Evolutionary conservation across 139 green algal genomes (phyloP), one percentile per base, ranked within the genome.

Genomic region (Coelastrella sp.): DNA sequence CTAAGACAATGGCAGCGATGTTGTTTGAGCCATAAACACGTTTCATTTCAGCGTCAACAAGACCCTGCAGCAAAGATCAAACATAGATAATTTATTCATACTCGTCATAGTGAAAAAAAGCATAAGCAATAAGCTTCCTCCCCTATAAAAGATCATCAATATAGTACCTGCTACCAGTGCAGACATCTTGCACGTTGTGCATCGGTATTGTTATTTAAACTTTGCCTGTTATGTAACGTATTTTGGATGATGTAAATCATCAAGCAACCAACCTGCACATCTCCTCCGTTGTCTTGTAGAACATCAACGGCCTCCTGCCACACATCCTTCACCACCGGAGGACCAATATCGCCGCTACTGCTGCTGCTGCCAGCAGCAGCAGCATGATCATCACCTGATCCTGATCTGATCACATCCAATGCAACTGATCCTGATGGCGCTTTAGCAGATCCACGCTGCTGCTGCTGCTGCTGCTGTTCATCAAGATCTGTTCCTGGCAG

Each of bases 1-100:
- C 73, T 35, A 91, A 30, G 35, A 88, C 64, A 50, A 93, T 85
- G 2, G 77, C 77, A 51, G 76, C 77, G 3, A 84, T 37, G 35
- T 4, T 53, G 73, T 71, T 64, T 9, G 51, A 17, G 13, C 72
- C 78, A 30, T 89, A 87, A 50, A 89, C 73, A 19, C 67, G 23
- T 2, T 19, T 7, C 76, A 90, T 68, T 82, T 90, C 87, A 13
- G 48, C 17, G 4, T 69, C 19, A 23, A 90, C 83, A 62, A 88
- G 21, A 0, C 37, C 50, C 85, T 88, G 85, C 63, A 34, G 6
- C 23, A 17, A 43, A 45, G 43, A 15, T 0, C 5, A 7, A 53
- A 11, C 67, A 76, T 11, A 53, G 30, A 34, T 64, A 3, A 64
- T 34, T 64, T 4, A 3, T 64, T 19, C 53, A 57, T 0, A 66